Evolutionary conservation across 176 grass and related monocot genomes (phyloP), one percentile per base, ranked within the genome.

Genomic region (Bolboschoenus planiculmis): DNA sequence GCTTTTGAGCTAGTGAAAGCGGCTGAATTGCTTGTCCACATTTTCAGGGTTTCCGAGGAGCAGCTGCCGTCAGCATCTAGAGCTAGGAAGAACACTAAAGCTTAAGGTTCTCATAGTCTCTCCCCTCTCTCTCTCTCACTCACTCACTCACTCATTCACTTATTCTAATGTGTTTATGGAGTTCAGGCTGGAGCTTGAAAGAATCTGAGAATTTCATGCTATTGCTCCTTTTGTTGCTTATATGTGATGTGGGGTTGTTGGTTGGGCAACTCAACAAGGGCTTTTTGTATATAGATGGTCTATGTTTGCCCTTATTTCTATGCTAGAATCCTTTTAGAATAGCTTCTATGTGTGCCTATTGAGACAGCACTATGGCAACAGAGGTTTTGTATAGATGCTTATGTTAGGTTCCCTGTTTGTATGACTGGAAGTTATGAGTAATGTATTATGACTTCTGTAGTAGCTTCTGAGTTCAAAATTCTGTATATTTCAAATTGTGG

Each of bases 1-100:
- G 91, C 83, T 21, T 97, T 97, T 80, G 87, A 93, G 89, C 89
- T 97, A 80, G 78, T 84, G 34, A 85, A 20, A 71, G 72, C 89
- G 0, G 51, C 83, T 65, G 89, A 91, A 83, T 93, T 97, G 82
- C 84, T 78, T 34, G 88, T 97, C 78, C 87, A 97, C 74, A 31
- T 97, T 18, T 91, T 92, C 86, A 87, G 84, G 59, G 89, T 90
- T 40, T 86, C 82, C 62, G 84, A 88, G 24, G 81, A 47, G 60
- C 83, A 63, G 81, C 86, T 33, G 78, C 84, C 20, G 80, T 84
- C 23, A 66, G 81, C 81, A 89, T 88, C 84, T 10, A 75, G 48
- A 56, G 71, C 74, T 51, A 75, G 44, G 7, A 77, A 30, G 27
- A 77, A 53, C 8, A 24, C 24, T 18, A 53, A 77, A 77, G 7